Percentiles rank a stretch among this genome's conserved stretches.
phyloP scores from a whole-genome alignment of 2,329 filamentous ascomycete species.

The Hypoxylon sp. region DNA sequence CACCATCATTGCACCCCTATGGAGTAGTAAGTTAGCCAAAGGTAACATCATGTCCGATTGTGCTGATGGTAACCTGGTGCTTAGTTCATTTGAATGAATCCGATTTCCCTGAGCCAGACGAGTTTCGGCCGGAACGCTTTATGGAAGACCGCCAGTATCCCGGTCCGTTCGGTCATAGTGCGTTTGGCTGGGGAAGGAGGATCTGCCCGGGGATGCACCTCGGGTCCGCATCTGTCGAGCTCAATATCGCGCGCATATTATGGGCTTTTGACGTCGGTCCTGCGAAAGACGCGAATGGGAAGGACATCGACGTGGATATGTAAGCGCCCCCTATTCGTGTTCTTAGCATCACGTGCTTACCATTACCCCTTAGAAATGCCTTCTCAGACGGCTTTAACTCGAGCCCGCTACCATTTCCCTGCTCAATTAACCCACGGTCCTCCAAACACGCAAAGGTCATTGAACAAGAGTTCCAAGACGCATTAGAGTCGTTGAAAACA shows the following conservation, averaged over 20 bases:
- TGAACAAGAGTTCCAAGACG: slow-evolving; percentile 52
- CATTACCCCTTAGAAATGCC: slow-evolving; percentile 54
- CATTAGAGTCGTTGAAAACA: slow-evolving; percentile 48
- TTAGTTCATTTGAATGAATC: slow-evolving; percentile 60
- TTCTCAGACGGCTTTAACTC: slow-evolving; percentile 62
- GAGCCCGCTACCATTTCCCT: slow-evolving; percentile 59
- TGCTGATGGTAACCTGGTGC: slow-evolving; percentile 7
- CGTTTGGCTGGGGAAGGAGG: slow-evolving; percentile 60
- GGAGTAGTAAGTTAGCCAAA: slow-evolving; percentile 58
- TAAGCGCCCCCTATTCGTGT: slow-evolving; percentile 45
- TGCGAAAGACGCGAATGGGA: slow-evolving; percentile 51
- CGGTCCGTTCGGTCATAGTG: slow-evolving; percentile 57
- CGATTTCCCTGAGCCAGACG: slow-evolving; percentile 59
- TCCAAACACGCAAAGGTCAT: slow-evolving; percentile 53
- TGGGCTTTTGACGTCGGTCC: slow-evolving; percentile 66
- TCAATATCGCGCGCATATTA: slow-evolving; percentile 64
- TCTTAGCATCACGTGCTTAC: background rate
- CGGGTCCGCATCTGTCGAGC: slow-evolving; percentile 64
- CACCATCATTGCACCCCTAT: slow-evolving; percentile 60
- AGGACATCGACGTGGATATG: slow-evolving; percentile 59
- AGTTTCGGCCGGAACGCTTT: slow-evolving; percentile 53
- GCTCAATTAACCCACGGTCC: slow-evolving; percentile 58
- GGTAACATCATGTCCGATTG: background rate
- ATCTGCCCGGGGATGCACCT: slow-evolving; percentile 65
- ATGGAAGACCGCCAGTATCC: slow-evolving; percentile 53